Percentiles rank a stretch among this genome's conserved stretches.
Conservation (phyloP, 2,329 filamentous ascomycete species). For the Xylaria hypoxylon region DNA sequence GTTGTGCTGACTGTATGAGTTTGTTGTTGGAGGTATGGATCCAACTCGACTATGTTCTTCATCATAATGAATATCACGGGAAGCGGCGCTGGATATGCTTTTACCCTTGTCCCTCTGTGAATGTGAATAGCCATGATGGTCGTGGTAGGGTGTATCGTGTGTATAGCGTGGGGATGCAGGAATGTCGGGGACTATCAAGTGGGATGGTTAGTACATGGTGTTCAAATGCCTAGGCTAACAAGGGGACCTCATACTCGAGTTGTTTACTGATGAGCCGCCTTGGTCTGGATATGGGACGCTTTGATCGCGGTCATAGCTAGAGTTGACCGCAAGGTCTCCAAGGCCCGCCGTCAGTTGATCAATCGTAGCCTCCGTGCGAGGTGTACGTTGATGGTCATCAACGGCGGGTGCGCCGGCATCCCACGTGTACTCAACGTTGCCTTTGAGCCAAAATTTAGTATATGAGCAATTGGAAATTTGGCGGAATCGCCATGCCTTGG, state of each 20-base stretch:
- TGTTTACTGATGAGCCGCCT: not conserved
- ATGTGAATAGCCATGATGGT: constrained; percentile 25
- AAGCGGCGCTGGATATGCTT: constrained; percentile 25
- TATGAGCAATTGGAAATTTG: constrained; percentile 11
- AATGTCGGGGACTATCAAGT: constrained; percentile 24
- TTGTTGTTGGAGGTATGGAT: constrained; percentile 17
- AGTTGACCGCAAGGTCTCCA: constrained; percentile 38
- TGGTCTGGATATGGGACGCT: constrained; percentile 22
- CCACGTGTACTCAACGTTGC: constrained; percentile 28
- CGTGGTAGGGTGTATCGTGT: constrained; percentile 35
- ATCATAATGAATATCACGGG: constrained; percentile 17
- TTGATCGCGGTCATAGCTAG: constrained; percentile 33
- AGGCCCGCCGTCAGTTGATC: constrained; percentile 40
- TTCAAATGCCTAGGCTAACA: not conserved
- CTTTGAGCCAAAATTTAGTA: constrained; percentile 23
- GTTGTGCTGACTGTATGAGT: constrained; percentile 33
- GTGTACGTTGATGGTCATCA: constrained; percentile 41
- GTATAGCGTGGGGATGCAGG: constrained; percentile 43
- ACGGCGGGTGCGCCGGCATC: constrained; percentile 22
- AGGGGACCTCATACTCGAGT: constrained; percentile 21
- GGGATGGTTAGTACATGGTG: constrained; percentile 20
- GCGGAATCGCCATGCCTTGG: constrained; percentile 6
- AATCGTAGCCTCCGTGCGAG: constrained; percentile 42
- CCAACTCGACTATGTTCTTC: constrained; percentile 25
- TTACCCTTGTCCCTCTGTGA: constrained; percentile 43